phyloP scores from a whole-genome alignment of 192 early-diverging fungal genomes.

The Chytriomyces sp. region DNA sequence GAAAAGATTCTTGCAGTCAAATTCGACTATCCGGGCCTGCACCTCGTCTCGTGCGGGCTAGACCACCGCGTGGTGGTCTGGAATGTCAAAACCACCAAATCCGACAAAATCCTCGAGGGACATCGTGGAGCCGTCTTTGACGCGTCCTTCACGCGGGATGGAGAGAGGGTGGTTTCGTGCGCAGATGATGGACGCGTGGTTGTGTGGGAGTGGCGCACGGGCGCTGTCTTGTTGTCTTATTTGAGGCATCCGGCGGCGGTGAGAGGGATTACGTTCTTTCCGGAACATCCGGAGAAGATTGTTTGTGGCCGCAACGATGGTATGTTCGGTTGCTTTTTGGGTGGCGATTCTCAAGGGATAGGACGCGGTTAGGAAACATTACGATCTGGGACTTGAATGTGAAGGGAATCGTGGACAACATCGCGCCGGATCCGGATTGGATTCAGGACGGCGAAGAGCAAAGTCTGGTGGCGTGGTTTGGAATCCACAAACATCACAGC shows the following conservation, averaged over 20 bases:
- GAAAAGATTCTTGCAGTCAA: constrained; percentile 46
- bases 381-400: constrained; percentile 46
- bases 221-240: constrained; percentile 32
- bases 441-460: constrained; percentile 35
- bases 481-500: constrained; percentile 47
- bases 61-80: constrained; percentile 56
- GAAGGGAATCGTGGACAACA: constrained; percentile 43
- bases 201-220: constrained; percentile 58
- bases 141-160: constrained; percentile 46
- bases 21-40: constrained; percentile 37
- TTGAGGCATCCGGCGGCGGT: constrained; percentile 54
- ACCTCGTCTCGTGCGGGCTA: constrained; percentile 44
- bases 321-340: neutral
- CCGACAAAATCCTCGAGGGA: constrained; percentile 53
- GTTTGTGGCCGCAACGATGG: constrained; percentile 55
- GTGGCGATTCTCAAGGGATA: neutral
- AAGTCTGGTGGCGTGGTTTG: constrained; percentile 43
- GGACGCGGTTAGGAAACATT: neutral
- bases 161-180: constrained; percentile 43
- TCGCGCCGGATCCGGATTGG: constrained; percentile 56
- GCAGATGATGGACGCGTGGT: constrained; percentile 55
- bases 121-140: constrained; percentile 54
- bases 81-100: constrained; percentile 41
- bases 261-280: constrained; percentile 45
- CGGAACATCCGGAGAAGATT: constrained; percentile 41